phyloP scores from a whole-genome alignment of 192 early-diverging fungal species.

The Phycomyces nitens region DNA sequence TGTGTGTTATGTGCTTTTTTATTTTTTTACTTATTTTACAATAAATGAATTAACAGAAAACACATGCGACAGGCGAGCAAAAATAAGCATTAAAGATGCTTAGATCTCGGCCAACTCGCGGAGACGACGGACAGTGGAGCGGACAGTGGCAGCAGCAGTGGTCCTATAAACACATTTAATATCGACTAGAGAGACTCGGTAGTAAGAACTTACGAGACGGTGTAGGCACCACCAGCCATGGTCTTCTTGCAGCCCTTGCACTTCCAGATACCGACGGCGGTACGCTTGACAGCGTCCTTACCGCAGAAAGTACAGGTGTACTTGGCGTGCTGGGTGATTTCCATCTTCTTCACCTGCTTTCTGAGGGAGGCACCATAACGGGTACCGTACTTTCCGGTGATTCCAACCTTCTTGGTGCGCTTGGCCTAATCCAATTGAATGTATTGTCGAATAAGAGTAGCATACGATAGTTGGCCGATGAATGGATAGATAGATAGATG shows the following conservation, averaged over 20 bases:
- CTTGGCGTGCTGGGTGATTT: constrained; percentile 98
- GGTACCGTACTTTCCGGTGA: constrained; percentile 99
- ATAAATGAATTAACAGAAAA: not conserved
- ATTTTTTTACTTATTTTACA: not conserved
- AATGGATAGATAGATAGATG: constrained; percentile 17
- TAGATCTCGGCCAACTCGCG: constrained; percentile 90
- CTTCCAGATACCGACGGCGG: constrained; percentile 98
- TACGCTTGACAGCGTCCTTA: constrained; percentile 93
- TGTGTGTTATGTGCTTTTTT: too few species aligned
- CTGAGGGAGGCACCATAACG: constrained; percentile 99
- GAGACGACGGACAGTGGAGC: constrained; percentile 97
- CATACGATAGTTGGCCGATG: constrained; percentile 20
- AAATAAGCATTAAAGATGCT: constrained; percentile 21
- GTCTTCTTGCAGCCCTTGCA: constrained; percentile 94
- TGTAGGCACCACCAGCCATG: constrained; percentile 62
- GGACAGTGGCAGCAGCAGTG: constrained; percentile 84
- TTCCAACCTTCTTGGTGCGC: constrained; percentile 97
- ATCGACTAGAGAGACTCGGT: not conserved
- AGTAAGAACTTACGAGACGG: constrained; percentile 43
- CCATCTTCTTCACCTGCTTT: constrained; percentile 97
- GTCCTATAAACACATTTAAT: constrained; percentile 46
- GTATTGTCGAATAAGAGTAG: not conserved
- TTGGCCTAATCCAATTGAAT: constrained; percentile 57
- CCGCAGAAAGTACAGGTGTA: constrained; percentile 99
- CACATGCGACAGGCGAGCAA: not conserved